Evolutionary conservation across 2,329 filamentous ascomycete genomes (phyloP), one percentile per base, ranked within the genome.

Genomic region (Colletotrichum tabaci): DNA sequence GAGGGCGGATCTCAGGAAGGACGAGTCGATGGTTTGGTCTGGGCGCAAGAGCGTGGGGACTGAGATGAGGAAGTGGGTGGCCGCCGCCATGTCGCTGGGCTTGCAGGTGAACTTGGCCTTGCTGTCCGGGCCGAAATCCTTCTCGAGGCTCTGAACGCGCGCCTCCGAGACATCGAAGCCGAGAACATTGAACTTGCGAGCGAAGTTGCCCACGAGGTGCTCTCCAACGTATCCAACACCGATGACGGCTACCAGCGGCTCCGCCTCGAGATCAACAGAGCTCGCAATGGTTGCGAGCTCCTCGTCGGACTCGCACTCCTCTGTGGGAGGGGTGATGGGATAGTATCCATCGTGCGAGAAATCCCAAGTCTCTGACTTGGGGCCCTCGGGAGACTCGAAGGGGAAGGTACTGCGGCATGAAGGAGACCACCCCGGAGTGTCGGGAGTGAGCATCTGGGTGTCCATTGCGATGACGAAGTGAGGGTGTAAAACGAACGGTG

Each of bases 191-290:
- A 82, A 86, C 18, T 77, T 75, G 2, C 72, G 77, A 12, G 82
- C 80, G 70, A 88, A 88, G 18, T 78, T 80, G 7, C 79, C 76
- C 50, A 87, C 82, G 15, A 88, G 84, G 68, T 87, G 84, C 66
- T 82, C 81, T 9, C 87, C 87, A 5, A 88, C 86, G 75, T 88
- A 88, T 50, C 87, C 87, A 18, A 88, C 85, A 4, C 87, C 87
- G 35, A 88, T 84, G 42, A 88, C 81, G 62, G 85, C 86, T 3
- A 88, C 82, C 6, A 83, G 69, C 9, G 84, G 80, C 80, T 79
- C 64, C 21, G 64, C 53, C 50, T 74, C 72, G 35, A 74, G 66
- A 21, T 74, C 61, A 21, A 74, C 52, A 61, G 72, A 74, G 66
- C 65, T 63, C 23, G 67, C 50, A 55, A 67, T 23, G 9, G 71